Base-by-base conservation (phyloP, 1,284 basidiomycete species). In the Ustilago bromivora region DNA sequence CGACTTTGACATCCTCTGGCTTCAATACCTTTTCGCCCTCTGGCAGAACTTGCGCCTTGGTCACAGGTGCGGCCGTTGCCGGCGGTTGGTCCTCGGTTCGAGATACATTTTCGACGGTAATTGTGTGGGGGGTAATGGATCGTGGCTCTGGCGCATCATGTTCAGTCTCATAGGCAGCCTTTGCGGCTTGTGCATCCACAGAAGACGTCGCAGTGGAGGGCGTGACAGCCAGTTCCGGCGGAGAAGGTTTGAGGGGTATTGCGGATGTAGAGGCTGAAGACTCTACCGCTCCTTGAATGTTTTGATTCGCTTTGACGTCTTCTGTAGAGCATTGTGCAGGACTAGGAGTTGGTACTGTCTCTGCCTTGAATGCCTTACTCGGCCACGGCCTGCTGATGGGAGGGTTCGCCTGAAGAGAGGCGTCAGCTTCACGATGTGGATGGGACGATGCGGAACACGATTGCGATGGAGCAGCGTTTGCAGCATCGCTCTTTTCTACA, bases 361-460 rank as follows among this genome's bases (percentile, higher is more conserved):
- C 59, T 17, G 47, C 32, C 32, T 55, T 58, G 15, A 56, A 2
- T 36, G 11, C 56, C 47, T 66, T 65, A 54, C 64, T 69, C 9
- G 65, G 67, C 72, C 61, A 76, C 17, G 65, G 66, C 23, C 64
- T 57, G 52, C 52, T 63, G 23, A 49, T 31, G 3, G 59, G 36
- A 19, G 60, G 19, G 40, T 12, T n/a, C 19, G 47, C 59, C 15
- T 49, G 35, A 34, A 12, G 19, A 5, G 12, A 17, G 13, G 41
- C n/a, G 35, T 1, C 34, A 15, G 46, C 57, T 32, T 12, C 9
- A 31, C 17, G 17, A 15, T 10, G 5, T 4, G 12, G 34, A 1
- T 54, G 41, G 12, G 32, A 23, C 13, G 31, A 10, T 11, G 12
- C 12, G 9, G 40, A 46, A 28, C 23, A 28, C 1, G 57, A 4